Evolutionary conservation across 2,329 filamentous ascomycete species (phyloP), one percentile per base, ranked within the genome.

Genomic region (Samsoniella hepiali): DNA sequence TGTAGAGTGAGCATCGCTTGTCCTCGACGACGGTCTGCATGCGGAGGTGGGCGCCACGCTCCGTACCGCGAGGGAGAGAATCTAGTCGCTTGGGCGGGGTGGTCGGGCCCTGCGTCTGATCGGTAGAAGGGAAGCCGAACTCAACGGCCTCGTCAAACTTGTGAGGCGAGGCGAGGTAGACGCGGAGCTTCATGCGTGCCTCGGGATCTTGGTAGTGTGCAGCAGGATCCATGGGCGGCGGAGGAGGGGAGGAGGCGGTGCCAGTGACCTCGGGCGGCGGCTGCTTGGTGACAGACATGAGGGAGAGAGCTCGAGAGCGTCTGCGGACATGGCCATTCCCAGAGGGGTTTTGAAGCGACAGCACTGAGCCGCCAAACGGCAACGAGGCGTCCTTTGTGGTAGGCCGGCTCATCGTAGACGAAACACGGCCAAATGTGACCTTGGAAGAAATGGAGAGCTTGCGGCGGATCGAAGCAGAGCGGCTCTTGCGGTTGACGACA

Each of bases 111-210:
- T 69, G 65, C 4, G 67, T 62, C 6, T 67, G 75, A 40, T 86
- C 82, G 42, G 80, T 80, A 0, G 88, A 87, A 0, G 93, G 92
- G 70, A 97, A 98, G 0, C 94, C 94, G 75, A 96, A 97, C 73
- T 96, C 91, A 59, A 98, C 85, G 1, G 91, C 93, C 76, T 98
- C 94, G n/a, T 98, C 94, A 69, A 98, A 98, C 73, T 96, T 97
- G 68, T 96, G 91, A 1, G 93, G 90, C 1, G 93, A 96, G 8
- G 91, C 90, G 27, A 97, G 84, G 70, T 93, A 97, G 7, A 91
- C 87, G 13, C 93, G 88, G 27, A 98, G 80, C 76, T 96, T 97
- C 69, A 91, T 82, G 40, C 94, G 86, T 45, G 93, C 91, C 72
- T 96, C 91, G 0, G 93, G 92, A 69, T 97, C 93, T 73, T 92